Percentiles rank a stretch among this genome's conserved stretches.
Conservation (phyloP, 192 early-diverging fungal genomes). For the Gigaspora rosea region DNA sequence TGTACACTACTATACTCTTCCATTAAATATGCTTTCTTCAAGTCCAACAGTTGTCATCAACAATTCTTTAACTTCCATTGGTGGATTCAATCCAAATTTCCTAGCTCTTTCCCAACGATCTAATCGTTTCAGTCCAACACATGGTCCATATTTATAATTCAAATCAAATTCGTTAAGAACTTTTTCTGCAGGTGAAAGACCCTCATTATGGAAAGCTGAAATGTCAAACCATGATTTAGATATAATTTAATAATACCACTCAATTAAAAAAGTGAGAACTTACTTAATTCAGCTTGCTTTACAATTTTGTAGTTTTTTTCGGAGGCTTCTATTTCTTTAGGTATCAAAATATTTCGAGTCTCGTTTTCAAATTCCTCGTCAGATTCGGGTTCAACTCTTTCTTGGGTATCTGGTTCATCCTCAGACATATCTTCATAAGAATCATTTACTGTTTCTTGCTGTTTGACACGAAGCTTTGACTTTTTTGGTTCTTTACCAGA, state of each 20-base stretch:
- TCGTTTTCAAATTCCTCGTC: too few species aligned
- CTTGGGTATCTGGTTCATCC: too few species aligned
- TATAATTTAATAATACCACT: not conserved
- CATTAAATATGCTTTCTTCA: not conserved
- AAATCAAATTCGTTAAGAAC: slow-evolving; percentile 37
- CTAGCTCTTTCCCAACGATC: slow-evolving; percentile 58
- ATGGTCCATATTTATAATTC: slow-evolving; percentile 45
- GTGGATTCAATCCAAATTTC: slow-evolving; percentile 50
- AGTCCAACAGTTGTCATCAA: not conserved
- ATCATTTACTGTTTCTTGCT: too few species aligned
- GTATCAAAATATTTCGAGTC: too few species aligned
- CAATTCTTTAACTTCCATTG: slow-evolving; percentile 33
- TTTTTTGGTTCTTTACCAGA: too few species aligned
- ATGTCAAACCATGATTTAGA: not conserved
- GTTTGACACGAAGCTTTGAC: too few species aligned
- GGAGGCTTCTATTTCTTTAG: too few species aligned
- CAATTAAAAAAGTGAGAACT: too few species aligned
- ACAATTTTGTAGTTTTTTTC: too few species aligned
- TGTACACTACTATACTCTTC: not conserved
- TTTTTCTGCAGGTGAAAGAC: slow-evolving; percentile 28
- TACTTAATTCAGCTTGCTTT: too few species aligned
- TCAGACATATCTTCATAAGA: too few species aligned
- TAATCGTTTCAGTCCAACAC: slow-evolving; percentile 54
- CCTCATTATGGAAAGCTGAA: slow-evolving; percentile 34
- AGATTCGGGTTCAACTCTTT: too few species aligned